phyloP scores from a whole-genome alignment of 352 stramenopile genomes.

The Saprolegnia diclina region DNA sequence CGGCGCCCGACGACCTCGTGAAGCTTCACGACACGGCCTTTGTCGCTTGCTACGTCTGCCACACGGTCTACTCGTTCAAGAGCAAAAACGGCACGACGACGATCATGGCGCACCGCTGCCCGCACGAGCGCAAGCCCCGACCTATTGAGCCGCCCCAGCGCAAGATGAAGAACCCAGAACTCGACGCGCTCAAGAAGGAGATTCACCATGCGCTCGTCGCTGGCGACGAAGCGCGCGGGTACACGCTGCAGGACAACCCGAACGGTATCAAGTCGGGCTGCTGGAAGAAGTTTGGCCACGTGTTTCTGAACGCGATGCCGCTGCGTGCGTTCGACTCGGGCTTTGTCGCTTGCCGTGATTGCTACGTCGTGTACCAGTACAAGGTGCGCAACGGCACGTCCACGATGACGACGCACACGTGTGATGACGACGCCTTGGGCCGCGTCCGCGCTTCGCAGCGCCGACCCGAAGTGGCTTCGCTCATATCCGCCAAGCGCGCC shows the following conservation, averaged over 20 bases:
- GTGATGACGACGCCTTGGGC: background rate
- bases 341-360: slow-evolving; percentile 19
- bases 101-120: slow-evolving; percentile 25
- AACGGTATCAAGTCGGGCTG: slow-evolving; percentile 22
- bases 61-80: slow-evolving; percentile 27
- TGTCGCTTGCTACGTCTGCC: slow-evolving; percentile 24
- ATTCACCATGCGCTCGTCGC: slow-evolving; percentile 18
- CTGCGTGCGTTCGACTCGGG: slow-evolving; percentile 22
- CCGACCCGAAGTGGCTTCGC: background rate
- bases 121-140: slow-evolving; percentile 2
- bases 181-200: slow-evolving; percentile 22
- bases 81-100: slow-evolving; percentile 28
- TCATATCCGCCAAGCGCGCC: background rate
- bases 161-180: slow-evolving; percentile 26
- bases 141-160: background rate
- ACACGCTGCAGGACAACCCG: slow-evolving; percentile 18
- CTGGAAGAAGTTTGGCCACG: slow-evolving; percentile 26
- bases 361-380: slow-evolving; percentile 27
- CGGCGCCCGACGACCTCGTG: slow-evolving; percentile 4
- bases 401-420: slow-evolving; percentile 26
- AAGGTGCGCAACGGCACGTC: slow-evolving; percentile 27
- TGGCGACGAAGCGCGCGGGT: slow-evolving; percentile 7
- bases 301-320: slow-evolving; percentile 9
- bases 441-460: background rate
- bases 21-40: slow-evolving; percentile 17